These are phyloP conservation scores for Epichloe gansuensis DNA, from an alignment of 2,329 filamentous ascomycete genomes.

Conservation along the genomic window DNA sequence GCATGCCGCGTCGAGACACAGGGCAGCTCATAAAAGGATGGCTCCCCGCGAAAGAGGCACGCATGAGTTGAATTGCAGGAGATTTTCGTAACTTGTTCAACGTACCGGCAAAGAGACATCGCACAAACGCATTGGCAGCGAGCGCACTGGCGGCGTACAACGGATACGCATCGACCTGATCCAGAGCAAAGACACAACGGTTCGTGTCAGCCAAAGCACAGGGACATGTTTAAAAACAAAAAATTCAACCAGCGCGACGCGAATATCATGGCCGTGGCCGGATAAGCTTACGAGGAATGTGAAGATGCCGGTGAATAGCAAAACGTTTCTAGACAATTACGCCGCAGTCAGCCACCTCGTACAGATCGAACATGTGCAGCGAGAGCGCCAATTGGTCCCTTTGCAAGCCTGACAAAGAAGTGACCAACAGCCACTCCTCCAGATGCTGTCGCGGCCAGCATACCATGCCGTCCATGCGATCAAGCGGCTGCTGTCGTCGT, in stretches of 20 bases:
- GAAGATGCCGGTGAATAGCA: slow-evolving; percentile 75
- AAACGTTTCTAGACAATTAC: slow-evolving; percentile 44
- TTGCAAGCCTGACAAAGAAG: slow-evolving; percentile 17
- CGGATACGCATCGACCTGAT: slow-evolving; percentile 60
- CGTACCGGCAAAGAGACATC: slow-evolving; percentile 61
- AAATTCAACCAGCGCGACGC: not conserved
- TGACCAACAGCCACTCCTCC: slow-evolving; percentile 15
- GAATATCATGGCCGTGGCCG: too few species aligned
- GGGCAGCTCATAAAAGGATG: not conserved
- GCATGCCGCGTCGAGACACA: not conserved
- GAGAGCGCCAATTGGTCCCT: not conserved
- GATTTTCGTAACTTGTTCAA: slow-evolving; percentile 1
- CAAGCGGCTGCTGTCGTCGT: not conserved
- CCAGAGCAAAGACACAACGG: not conserved
- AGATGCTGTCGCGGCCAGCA: not conserved
- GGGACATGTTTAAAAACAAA: too few species aligned
- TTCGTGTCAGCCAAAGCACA: not conserved
- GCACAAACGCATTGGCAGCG: slow-evolving; percentile 70
- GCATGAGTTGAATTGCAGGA: not conserved
- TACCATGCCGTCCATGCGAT: not conserved
- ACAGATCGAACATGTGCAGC: slow-evolving; percentile 1
- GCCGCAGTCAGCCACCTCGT: slow-evolving; percentile 14
- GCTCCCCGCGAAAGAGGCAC: not conserved
- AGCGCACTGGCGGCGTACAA: slow-evolving; percentile 64
- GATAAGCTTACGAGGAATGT: slow-evolving; percentile 62